Conservation (phyloP, 139 green algal species). For the Monoraphidium neglectum region DNA sequence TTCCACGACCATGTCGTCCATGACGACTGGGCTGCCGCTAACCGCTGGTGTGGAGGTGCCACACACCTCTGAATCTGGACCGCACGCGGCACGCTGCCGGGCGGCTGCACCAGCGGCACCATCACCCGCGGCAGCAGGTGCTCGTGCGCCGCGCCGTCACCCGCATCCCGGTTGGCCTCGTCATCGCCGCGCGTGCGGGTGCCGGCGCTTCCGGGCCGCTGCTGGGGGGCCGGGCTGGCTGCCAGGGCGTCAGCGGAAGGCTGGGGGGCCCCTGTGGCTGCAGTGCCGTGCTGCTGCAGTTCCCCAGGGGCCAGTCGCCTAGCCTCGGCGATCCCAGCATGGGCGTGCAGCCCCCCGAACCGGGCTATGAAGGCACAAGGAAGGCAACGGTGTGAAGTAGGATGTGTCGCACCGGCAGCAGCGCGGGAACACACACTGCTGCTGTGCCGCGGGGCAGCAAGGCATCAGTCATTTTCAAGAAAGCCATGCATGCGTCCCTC, state of each 20-base stretch:
- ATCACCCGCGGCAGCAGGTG: slow-evolving; percentile 72
- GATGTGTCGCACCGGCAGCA: background rate
- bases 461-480: background rate
- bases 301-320: no score
- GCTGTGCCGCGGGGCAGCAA: no score
- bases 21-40: background rate
- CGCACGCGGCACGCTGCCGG: slow-evolving; percentile 57
- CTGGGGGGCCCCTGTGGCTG: background rate
- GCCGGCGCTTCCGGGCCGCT: no score
- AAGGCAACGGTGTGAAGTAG: no score
- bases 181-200: no score
- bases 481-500: background rate
- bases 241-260: no score
- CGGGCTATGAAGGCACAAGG: no score
- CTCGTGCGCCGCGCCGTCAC: slow-evolving; percentile 27
- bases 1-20: background rate
- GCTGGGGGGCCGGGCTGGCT: no score
- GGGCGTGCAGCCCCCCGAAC: no score
- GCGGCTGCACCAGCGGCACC: slow-evolving; percentile 54
- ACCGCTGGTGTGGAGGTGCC: background rate
- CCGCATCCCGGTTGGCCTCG: background rate
- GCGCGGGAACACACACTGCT: background rate
- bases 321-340: no score
- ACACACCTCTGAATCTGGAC: slow-evolving; percentile 70
- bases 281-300: background rate